Conservation (phyloP, 1,139 yeast species). For the Candida anutae region DNA sequence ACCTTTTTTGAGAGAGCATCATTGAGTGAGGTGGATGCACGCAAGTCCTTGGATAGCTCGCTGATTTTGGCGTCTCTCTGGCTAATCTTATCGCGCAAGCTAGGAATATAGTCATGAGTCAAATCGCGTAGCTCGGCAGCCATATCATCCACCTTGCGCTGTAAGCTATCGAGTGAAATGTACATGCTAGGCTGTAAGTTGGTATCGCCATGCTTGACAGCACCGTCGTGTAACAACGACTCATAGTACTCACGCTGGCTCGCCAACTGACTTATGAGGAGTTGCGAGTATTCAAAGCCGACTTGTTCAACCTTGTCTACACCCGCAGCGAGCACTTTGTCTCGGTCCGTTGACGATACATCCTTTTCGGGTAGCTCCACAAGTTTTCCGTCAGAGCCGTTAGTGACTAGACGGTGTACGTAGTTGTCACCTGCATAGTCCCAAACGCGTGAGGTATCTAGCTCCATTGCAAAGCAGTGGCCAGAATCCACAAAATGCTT, state of each 20-base stretch:
- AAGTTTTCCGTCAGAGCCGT: conserved; percentile 77
- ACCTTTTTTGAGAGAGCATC: conserved; percentile 53
- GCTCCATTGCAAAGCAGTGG: conserved; percentile 91
- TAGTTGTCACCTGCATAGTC: conserved; percentile 90
- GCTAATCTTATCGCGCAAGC: conserved; percentile 22
- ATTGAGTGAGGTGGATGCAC: conserved; percentile 36
- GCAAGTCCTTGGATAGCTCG: conserved; percentile 21
- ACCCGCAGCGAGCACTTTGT: conserved; percentile 6
- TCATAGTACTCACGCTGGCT: conserved; percentile 89
- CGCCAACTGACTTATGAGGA: conserved; percentile 73
- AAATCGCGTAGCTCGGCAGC: conserved; percentile 16
- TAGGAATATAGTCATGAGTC: conserved; percentile 23
- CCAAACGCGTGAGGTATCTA: conserved; percentile 84
- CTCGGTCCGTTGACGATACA: conserved; percentile 12
- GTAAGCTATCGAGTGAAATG: conserved; percentile 20
- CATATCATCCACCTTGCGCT: conserved; percentile 25
- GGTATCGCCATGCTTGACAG: too few relatives aligned
- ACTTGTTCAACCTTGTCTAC: conserved; percentile 41
- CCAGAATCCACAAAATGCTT: conserved; percentile 71
- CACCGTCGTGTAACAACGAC: too few relatives aligned
- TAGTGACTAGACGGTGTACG: conserved; percentile 80
- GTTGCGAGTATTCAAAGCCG: conserved; percentile 73
- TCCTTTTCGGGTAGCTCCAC: conserved; percentile 55
- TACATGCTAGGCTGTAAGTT: conserved; percentile 33
- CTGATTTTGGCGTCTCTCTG: conserved; percentile 26